Evolutionary conservation across 2,329 filamentous ascomycete species (phyloP), one percentile per base, ranked within the genome.

Genomic region (Cercospora zeae-maydis): DNA sequence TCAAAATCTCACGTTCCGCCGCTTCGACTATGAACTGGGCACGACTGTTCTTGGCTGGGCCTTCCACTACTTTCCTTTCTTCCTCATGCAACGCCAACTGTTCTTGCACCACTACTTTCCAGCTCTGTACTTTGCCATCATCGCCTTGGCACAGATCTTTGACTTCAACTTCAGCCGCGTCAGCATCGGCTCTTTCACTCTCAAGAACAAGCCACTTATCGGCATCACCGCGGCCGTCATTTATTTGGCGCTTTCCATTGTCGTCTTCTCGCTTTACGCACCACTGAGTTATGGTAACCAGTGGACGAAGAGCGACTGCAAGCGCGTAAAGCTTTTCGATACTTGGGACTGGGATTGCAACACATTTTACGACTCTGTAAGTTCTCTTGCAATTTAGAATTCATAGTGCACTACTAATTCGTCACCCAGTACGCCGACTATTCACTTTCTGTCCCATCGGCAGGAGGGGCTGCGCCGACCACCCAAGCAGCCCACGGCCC

Each of bases 301-400:
- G 57, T 99, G 95, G 95, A 99, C 93, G 57, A 90, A 92, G 81
- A 80, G 84, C 63, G 89, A 95, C 73, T 99, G 95, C 83, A 88
- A 86, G 70, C 87, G 86, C 61, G 88, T 95, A 65, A 98, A 98
- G 82, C 81, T 99, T 11, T 88, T 98, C 74, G 81, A 84, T 63
- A 88, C 87, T 1, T 99, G 95, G 95, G 95, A 99, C 76, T 99
- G 93, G 85, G 95, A 99, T 78, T 99, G 95, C 84, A 96, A 96
- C 77, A 93, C 86, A 64, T 99, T 99, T 81, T 82, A 89, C 71
- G 88, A 88, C 68, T 87, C 87, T 75, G 93, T 97, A 87, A 90
- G 91, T 88, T 33, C 8, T 14, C 1, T n/a, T 14, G 19, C 16
- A 42, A 14, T 8, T 16, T n/a, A 11, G 6, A 31, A 6, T 34